Base-by-base conservation (phyloP, 2,329 filamentous ascomycete species). In the Aspergillus jensenii region DNA sequence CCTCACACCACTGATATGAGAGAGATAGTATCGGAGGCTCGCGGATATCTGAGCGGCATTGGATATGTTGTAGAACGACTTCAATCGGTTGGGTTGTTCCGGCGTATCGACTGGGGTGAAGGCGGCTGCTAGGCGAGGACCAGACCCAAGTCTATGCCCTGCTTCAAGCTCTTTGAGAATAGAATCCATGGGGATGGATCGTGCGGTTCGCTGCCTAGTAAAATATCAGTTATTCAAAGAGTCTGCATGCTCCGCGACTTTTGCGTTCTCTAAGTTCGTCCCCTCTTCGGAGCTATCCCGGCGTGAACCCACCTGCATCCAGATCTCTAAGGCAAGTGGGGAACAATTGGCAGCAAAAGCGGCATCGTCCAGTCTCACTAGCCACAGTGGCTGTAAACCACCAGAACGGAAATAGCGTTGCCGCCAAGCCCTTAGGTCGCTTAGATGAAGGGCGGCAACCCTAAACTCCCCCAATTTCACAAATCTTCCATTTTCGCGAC, bases 81-180 rank as follows among this genome's bases (percentile, higher is more conserved):
- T 83, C 44, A 97, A 78, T 57, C 86, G 86, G 57, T 86, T 81
- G 40, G 87, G 84, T 58, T 91, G 80, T 47, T 83, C 76, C 31
- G 80, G 67, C 4, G 89, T 84, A 49, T 89, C 75, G 58, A 89
- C 81, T 37, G 93, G 93, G 14, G 85, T 88, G 58, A 98, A 79
- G 9, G 90, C 90, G 59, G 85, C 83, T 19, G 92, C 89, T 39
- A 98, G 83, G 49, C 82, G 81, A 67, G 89, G 88, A 59, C 92
- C 92, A 71, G 90, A 85, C 56, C 82, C 81, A 31, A 78, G 74
- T 48, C 79, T 74, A 68, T 92, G 84, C 40, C 90, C 90, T 57
- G 84, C 78, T 55, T 84, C 85, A 72, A 96, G 96, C 59, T 90
- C 86, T 43, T 81, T 78, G 68, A 96, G 89, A 52, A 95, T 78